Base-by-base conservation (phyloP, 2,329 filamentous ascomycete genomes). In the Fusarium chlamydosporum region DNA sequence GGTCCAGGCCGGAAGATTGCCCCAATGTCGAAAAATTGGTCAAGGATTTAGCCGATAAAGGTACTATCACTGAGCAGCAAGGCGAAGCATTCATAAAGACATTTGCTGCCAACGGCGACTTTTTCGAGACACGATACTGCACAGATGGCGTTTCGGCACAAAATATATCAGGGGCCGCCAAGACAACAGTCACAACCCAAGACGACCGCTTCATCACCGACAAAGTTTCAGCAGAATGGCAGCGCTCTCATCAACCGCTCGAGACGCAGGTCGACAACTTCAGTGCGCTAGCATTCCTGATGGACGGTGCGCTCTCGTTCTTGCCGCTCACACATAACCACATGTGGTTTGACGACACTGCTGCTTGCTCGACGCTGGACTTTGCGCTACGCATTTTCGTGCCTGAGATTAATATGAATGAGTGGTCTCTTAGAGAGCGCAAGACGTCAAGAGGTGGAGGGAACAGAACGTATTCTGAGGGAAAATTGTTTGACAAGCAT, bases 321-420 rank as follows among this genome's bases (percentile, higher is more conserved):
- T 34, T 81, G 2, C 82, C 83, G 0, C 65, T 86, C 50, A 75
- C 74, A 2, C 82, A 83, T 52, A 78, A 74, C 51, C 77, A 82
- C 11, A 69, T 79, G 74, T 82, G 78, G 68, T 76, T 85, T 37
- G 78, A 82, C 3, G 82, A 86, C 37, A 77, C 76, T 0, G 78
- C 67, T 8, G 82, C 83, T 3, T 83, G 80, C 52, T 81, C 80
- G 3, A 82, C 78, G 11, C 68, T 86, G n/a, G 84, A 86, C 65
- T 86, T 86, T 71, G 80, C 85, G 5, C 58, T 86, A 57, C 75
- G 84, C 1, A 66, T 84, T 8, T 82, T 84, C 61, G 73, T 72
- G 2, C 78, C 76, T 1, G 76, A 78, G 0, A 56, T 83, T 1
- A 76, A 83, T 52, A 10, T 84, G 41, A 67, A 70, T 8, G 48